Percentiles rank a stretch among this genome's conserved stretches.
Evolutionary conservation across 768 basidiomycete species (phyloP).

Genomic region (Agrocybe praecox): DNA sequence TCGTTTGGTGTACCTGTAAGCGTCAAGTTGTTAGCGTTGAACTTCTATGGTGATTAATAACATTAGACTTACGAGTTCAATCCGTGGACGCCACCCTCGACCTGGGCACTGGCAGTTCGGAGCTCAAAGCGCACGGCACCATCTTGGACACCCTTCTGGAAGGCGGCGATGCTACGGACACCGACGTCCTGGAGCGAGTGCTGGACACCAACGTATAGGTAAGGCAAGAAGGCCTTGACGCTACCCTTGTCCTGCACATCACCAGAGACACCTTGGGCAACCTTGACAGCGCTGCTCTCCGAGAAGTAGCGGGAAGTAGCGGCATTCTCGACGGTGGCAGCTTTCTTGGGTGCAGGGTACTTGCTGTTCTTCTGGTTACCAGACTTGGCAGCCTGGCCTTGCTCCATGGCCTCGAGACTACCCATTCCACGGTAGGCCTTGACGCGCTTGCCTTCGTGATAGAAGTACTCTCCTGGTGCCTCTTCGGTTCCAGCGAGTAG

Average conservation of each 20-base stretch:
- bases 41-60: not conserved
- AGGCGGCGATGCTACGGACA: conserved; percentile 62
- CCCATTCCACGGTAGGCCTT: conserved; percentile 99
- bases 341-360: conserved; percentile 49
- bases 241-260: conserved; percentile 98
- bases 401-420: conserved; percentile 91
- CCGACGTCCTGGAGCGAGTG: conserved; percentile 96
- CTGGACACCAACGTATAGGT: conserved; percentile 79
- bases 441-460: conserved; percentile 98
- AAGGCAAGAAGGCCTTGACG: conserved; percentile 90
- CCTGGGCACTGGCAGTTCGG: conserved; percentile 92
- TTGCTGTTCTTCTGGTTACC: conserved; percentile 34
- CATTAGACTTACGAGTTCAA: conserved; percentile 72
- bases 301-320: conserved; percentile 97
- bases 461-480: conserved; percentile 98
- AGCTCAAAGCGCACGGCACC: conserved; percentile 88
- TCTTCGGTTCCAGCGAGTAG: conserved; percentile 95
- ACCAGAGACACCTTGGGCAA: conserved; percentile 94
- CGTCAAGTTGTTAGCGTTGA: not conserved
- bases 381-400: conserved; percentile 53
- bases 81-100: conserved; percentile 96
- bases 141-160: conserved; percentile 64
- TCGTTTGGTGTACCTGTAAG: conserved; percentile 19
- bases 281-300: conserved; percentile 90
- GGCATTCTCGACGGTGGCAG: conserved; percentile 76